Conservation (phyloP, 208 protist species). For the Porcisia deanei region DNA sequence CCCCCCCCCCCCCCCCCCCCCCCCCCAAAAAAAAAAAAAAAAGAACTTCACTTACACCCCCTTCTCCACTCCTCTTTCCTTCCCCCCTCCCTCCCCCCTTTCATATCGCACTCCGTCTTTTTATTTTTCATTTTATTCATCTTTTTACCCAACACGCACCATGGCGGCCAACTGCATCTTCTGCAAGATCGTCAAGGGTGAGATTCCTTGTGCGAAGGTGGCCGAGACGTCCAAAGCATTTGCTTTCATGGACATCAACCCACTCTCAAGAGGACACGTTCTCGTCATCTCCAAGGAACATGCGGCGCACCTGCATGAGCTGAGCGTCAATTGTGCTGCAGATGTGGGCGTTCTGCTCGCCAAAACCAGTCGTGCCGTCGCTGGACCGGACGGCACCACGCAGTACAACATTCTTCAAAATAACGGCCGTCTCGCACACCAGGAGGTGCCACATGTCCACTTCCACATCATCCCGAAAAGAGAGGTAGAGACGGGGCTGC, state of each 20-base stretch:
- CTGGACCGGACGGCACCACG: slow-evolving; percentile 50
- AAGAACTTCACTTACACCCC: too few relatives aligned
- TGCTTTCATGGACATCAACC: slow-evolving; percentile 91
- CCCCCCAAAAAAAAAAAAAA: too few relatives aligned
- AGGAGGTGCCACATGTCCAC: slow-evolving; percentile 94
- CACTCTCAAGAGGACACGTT: slow-evolving; percentile 78
- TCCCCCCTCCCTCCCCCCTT: too few relatives aligned
- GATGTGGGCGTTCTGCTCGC: slow-evolving; percentile 64
- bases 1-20: too few relatives aligned
- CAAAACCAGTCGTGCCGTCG: slow-evolving; percentile 62
- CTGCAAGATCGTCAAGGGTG: slow-evolving; percentile 83
- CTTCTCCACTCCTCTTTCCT: too few relatives aligned
- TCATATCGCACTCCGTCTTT: too few relatives aligned
- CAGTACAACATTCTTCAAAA: slow-evolving; percentile 95
- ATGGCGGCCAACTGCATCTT: slow-evolving; percentile 78
- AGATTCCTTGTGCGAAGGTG: slow-evolving; percentile 86
- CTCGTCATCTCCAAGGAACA: slow-evolving; percentile 87
- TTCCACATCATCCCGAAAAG: slow-evolving; percentile 94
- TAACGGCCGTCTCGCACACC: slow-evolving; percentile 89
- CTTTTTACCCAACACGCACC: background rate
- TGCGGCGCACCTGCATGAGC: slow-evolving; percentile 78
- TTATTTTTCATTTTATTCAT: background rate
- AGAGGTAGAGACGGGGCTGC: slow-evolving; percentile 55
- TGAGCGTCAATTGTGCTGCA: slow-evolving; percentile 69
- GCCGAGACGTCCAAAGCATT: slow-evolving; percentile 77